phyloP scores from a whole-genome alignment of 2,329 filamentous ascomycete genomes.

The Diaporthe velutina region DNA sequence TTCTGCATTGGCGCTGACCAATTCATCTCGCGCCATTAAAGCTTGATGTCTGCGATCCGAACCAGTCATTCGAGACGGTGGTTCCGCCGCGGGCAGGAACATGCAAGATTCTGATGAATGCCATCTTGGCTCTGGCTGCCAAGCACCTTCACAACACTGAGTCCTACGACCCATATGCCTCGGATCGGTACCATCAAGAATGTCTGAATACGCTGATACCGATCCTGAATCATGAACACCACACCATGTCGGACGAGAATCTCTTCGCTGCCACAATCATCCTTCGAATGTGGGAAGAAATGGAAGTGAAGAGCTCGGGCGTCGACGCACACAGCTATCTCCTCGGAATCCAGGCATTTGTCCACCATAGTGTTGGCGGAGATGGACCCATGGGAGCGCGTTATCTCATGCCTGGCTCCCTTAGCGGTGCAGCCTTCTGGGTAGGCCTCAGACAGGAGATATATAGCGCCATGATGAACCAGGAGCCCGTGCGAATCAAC shows the following conservation, averaged over 20 bases:
- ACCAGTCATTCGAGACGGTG: constrained; percentile 63
- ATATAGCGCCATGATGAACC: constrained; percentile 65
- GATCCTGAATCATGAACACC: constrained; percentile 56
- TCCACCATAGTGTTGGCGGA: constrained; percentile 49
- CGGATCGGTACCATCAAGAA: constrained; percentile 65
- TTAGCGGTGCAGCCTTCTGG: constrained; percentile 69
- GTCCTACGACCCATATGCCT: constrained; percentile 61
- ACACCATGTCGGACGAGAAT: constrained; percentile 61
- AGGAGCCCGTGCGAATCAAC: constrained; percentile 61
- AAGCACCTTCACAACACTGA: constrained; percentile 65
- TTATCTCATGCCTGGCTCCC: constrained; percentile 54
- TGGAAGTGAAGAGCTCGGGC: constrained; percentile 59
- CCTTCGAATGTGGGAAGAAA: constrained; percentile 68
- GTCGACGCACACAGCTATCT: constrained; percentile 62
- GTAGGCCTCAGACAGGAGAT: constrained; percentile 71
- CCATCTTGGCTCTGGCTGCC: constrained; percentile 68
- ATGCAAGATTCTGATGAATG: constrained; percentile 66
- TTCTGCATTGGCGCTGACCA: neutral
- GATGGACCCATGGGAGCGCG: constrained; percentile 47
- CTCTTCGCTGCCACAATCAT: constrained; percentile 69
- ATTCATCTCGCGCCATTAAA: constrained; percentile 38
- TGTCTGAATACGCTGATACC: constrained; percentile 64
- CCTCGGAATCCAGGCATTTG: constrained; percentile 61
- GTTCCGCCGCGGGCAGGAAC: constrained; percentile 66
- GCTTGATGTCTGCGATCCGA: constrained; percentile 58